Conservation (phyloP, 106 monocot species). For the Platanthera guangdongensis region DNA sequence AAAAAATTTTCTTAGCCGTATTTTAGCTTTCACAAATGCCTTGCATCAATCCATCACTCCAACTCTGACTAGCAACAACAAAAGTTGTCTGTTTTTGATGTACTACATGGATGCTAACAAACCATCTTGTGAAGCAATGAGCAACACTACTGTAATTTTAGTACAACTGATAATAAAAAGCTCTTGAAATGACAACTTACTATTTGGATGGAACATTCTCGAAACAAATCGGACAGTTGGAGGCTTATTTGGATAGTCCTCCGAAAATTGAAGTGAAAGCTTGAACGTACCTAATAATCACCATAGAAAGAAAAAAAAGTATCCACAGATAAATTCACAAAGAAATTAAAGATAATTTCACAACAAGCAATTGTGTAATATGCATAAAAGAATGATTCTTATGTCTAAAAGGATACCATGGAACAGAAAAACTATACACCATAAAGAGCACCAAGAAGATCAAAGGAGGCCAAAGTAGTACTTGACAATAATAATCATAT, state of each 20-base stretch:
- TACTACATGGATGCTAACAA: background rate
- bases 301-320: background rate
- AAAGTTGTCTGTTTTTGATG: background rate
- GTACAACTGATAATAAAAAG: background rate
- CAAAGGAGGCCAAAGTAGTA: background rate
- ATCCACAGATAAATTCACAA: background rate
- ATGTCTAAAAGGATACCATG: background rate
- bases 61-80: background rate
- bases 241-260: slow-evolving; percentile 53
- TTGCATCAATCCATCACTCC: too few relatives aligned
- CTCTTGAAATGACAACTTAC: slow-evolving; percentile 19
- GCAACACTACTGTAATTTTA: background rate
- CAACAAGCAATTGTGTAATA: background rate
- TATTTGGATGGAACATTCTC: slow-evolving; percentile 54
- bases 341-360: background rate
- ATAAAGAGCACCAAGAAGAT: background rate
- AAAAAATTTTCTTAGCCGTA: too few relatives aligned
- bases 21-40: too few relatives aligned
- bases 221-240: slow-evolving; percentile 60
- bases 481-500: background rate
- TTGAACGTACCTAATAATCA: slow-evolving; percentile 38
- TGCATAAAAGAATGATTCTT: background rate
- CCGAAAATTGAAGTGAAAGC: slow-evolving; percentile 37
- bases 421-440: background rate
- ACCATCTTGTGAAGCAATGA: background rate